Evolutionary conservation across 164 flowering plant species (phyloP).

Genomic region (Dillenia suffruticosa): DNA sequence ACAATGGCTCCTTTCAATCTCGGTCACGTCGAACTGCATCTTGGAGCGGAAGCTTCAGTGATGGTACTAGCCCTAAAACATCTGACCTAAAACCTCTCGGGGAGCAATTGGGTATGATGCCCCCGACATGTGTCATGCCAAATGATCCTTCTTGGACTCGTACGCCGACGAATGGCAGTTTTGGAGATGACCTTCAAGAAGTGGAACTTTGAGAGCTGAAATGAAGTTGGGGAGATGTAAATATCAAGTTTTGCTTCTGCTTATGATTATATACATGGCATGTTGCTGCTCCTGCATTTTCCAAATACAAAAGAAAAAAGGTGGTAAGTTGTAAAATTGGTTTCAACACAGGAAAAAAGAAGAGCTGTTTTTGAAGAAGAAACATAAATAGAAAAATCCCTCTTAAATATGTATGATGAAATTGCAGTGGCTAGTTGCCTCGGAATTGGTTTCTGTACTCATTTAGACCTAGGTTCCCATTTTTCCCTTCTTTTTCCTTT

Average conservation of each 20-base stretch:
- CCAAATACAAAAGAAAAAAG: neutral
- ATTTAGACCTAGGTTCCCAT: too few relatives aligned
- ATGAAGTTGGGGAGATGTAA: slow-evolving; percentile 19
- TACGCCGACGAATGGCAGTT: slow-evolving; percentile 28
- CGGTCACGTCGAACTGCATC: slow-evolving; percentile 73
- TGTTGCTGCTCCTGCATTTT: slow-evolving; percentile 6
- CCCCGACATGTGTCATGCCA: slow-evolving; percentile 40
- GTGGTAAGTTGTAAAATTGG: slow-evolving; percentile 6
- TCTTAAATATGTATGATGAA: too few relatives aligned
- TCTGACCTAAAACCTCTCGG: slow-evolving; percentile 39
- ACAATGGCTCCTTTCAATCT: slow-evolving; percentile 25
- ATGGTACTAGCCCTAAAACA: slow-evolving; percentile 20
- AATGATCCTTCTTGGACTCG: slow-evolving; percentile 19
- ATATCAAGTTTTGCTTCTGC: slow-evolving; percentile 34
- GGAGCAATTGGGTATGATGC: slow-evolving; percentile 40
- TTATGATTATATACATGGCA: slow-evolving; percentile 12
- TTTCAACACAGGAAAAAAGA: slow-evolving; percentile 7
- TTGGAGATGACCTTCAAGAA: slow-evolving; percentile 67
- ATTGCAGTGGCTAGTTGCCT: too few relatives aligned
- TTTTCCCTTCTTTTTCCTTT: too few relatives aligned
- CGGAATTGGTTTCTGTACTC: too few relatives aligned
- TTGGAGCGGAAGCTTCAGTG: slow-evolving; percentile 61
- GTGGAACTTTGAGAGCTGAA: slow-evolving; percentile 53
- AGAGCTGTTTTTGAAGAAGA: too few relatives aligned
- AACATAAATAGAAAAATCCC: too few relatives aligned